A percentile compares a stretch with the other conserved stretches of the same genome.
phyloP scores from a whole-genome alignment of 257 asterid genomes.

The Solanum paucissectum region DNA sequence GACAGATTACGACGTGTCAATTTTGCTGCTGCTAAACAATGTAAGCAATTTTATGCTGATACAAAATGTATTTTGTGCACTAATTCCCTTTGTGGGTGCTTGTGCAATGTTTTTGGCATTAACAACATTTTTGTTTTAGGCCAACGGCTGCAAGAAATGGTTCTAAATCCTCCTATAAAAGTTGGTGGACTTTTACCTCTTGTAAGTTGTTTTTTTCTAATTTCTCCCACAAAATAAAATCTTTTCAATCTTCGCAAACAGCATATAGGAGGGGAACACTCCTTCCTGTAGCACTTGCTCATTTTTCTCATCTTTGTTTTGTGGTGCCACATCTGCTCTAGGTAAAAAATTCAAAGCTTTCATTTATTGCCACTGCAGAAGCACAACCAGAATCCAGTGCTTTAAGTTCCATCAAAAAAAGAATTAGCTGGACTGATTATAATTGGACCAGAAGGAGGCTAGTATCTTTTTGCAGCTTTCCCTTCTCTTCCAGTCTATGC shows the following conservation, averaged over 20 bases:
- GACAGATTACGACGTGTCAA: constrained; percentile 79
- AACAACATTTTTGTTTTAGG: constrained; percentile 27
- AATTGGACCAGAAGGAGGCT: constrained; percentile 99
- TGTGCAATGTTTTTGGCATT: not conserved
- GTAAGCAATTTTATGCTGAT: constrained; percentile 17
- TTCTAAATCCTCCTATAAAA: constrained; percentile 52
- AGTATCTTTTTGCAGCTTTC: constrained; percentile 6
- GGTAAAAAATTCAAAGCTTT: constrained; percentile 56
- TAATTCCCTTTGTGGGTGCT: not conserved
- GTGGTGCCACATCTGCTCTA: constrained; percentile 8
- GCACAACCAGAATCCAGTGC: constrained; percentile 53
- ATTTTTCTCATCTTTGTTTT: not conserved
- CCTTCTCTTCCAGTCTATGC: not conserved
- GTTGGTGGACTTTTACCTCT: constrained; percentile 45
- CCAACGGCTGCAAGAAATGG: constrained; percentile 84
- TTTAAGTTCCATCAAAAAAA: constrained; percentile 23
- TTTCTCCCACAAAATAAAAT: not conserved
- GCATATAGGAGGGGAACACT: not conserved
- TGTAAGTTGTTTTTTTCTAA: constrained; percentile 26
- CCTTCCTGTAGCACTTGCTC: not conserved
- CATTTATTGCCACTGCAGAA: constrained; percentile 77
- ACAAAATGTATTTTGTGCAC: not conserved
- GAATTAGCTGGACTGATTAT: constrained; percentile 60
- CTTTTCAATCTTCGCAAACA: not conserved
- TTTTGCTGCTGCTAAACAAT: constrained; percentile 84